Base-by-base conservation (phyloP, 495 filamentous ascomycete genomes). In the Hypoxylon lenormandii region DNA sequence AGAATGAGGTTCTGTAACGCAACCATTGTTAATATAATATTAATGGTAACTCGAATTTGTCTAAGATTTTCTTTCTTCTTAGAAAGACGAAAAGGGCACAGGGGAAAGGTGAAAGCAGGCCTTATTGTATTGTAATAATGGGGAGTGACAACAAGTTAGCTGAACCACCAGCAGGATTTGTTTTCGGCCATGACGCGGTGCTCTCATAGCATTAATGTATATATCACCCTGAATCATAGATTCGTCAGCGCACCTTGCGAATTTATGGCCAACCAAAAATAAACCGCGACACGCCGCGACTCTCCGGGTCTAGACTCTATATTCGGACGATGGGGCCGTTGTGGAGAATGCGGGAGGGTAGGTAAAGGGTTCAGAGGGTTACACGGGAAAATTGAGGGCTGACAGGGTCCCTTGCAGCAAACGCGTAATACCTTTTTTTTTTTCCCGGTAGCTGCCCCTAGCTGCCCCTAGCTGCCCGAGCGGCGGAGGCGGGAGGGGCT, bases 321-420 rank as follows among this genome's bases (percentile, higher is more conserved):
- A 58, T 63, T 63, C 53, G 62, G 68, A n/a, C 4, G 15, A 36
- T 52, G 55, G 57, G 68, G 47, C 61, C 57, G 62, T n/a, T n/a
- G n/a, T 42, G 62, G 57, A 47, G 52, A 43, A 33, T 54, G 46
- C 49, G 51, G 58, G 52, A 63, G 51, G 57, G 51, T 38, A 13
- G 57, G 51, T 38, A 13, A 49, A 50, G 60, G 45, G 28, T 30
- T 33, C 7, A 26, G 66, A 54, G 28, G 46, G 46, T 23, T n/a
- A n/a, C n/a, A 26, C 23, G 23, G 23, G 23, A 5, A 26, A 2
- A 21, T 49, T 28, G 50, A n/a, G n/a, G n/a, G n/a, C n/a, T n/a
- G n/a, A n/a, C 68, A 66, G 46, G 60, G 55, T 47, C 3, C 60
- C 66, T 45, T 15, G 42, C 54, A 56, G 66, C 55, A 60, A 60